phyloP scores from a whole-genome alignment of 768 basidiomycete genomes.

The Agrocybe chaxingu region DNA sequence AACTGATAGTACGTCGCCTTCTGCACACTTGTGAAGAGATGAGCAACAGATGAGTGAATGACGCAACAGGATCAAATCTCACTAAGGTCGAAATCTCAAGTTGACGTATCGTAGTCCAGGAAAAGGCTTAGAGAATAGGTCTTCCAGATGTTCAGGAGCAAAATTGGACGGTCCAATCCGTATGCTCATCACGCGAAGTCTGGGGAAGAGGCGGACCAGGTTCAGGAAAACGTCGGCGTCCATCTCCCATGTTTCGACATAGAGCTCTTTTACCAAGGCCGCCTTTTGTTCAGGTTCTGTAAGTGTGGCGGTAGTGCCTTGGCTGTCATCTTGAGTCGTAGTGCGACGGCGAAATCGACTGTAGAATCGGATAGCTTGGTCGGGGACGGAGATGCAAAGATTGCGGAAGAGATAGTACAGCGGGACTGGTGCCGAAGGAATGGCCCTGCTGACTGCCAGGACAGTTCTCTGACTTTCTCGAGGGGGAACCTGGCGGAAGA shows the following conservation, averaged over 20 bases:
- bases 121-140: conserved; percentile 47
- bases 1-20: conserved; percentile 81
- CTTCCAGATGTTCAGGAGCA: conserved; percentile 77
- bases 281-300: conserved; percentile 12
- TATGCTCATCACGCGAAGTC: conserved; percentile 49
- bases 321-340: neutral
- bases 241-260: conserved; percentile 61
- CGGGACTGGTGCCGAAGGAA: conserved; percentile 61
- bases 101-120: conserved; percentile 39
- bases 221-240: conserved; percentile 77
- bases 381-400: conserved; percentile 45
- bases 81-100: conserved; percentile 84
- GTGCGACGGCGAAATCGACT: conserved; percentile 39
- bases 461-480: conserved; percentile 47
- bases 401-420: conserved; percentile 53
- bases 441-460: conserved; percentile 56
- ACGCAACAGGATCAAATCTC: conserved; percentile 22
- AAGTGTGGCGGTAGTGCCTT: neutral
- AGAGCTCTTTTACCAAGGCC: conserved; percentile 45
- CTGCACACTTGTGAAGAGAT: conserved; percentile 41
- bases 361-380: conserved; percentile 60
- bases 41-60: neutral
- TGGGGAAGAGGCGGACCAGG: conserved; percentile 52
- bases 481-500: conserved; percentile 50
- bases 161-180: conserved; percentile 75